These are phyloP conservation scores for Saccharomyces paradoxus DNA, from an alignment of 805 yeast species.

Conservation along the genomic window DNA sequence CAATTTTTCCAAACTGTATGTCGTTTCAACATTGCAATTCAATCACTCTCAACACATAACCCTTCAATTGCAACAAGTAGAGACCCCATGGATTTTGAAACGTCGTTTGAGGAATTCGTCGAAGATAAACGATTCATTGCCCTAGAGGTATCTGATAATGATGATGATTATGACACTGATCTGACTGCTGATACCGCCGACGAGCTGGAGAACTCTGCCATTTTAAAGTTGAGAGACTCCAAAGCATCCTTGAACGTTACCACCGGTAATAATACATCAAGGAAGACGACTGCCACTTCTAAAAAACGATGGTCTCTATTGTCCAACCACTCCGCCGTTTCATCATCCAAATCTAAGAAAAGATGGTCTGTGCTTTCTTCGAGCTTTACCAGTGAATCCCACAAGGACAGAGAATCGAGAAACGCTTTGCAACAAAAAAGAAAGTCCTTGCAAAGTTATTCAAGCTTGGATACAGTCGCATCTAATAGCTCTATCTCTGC, in stretches of 20 bases:
- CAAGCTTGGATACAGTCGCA: neutral
- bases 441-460: neutral
- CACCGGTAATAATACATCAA: neutral
- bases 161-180: constrained; percentile 17
- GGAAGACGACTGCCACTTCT: neutral
- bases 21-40: neutral
- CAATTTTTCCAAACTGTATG: constrained; percentile 18
- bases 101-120: constrained; percentile 22
- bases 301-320: constrained; percentile 29
- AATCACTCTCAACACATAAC: neutral
- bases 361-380: constrained; percentile 28
- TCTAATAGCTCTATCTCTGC: constrained; percentile 4
- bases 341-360: constrained; percentile 20
- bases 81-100: constrained; percentile 16
- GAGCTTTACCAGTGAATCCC: constrained; percentile 11
- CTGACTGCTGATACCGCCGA: neutral
- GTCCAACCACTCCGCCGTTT: constrained; percentile 23
- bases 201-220: neutral
- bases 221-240: neutral
- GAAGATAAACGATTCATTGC: constrained; percentile 26
- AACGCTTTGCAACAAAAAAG: neutral
- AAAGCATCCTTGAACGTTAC: neutral
- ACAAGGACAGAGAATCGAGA: neutral
- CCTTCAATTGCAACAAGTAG: neutral
- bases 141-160: constrained; percentile 27